Base-by-base conservation (phyloP, 2,329 filamentous ascomycete species). In the Leptoxyphium fumago region DNA sequence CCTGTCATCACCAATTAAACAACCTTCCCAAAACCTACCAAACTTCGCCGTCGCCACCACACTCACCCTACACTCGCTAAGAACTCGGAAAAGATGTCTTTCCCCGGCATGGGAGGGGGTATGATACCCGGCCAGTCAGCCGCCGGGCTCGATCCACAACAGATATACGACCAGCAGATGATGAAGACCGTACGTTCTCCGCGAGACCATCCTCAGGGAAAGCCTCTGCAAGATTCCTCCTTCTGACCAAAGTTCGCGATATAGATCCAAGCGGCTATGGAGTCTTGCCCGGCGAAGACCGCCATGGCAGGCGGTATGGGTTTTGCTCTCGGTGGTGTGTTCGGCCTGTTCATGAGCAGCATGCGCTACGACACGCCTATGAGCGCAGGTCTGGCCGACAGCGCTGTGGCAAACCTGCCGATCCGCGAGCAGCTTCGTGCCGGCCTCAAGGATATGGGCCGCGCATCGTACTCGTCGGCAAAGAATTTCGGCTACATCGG, bases 281-380 rank as follows among this genome's bases (percentile, higher is more conserved):
- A 96, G 65, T 93, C 85, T 29, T 98, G 91, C 61, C 78, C 82
- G 18, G 80, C 80, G 46, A 98, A 98, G 65, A 84, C 86, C 14
- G 80, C 78, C 54, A 82, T 98, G 66, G 84, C 88, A 0, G 91
- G 89, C 45, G 84, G 82, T 18, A 93, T 93, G 77, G 91, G 91
- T 13, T 95, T 95, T 57, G 91, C 81, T 32, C 80, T 98, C 52
- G 91, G 91, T 50, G 91, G 87, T 57, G 71, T 93, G 38, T 98
- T 98, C 55, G 91, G 91, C 54, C 75, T 96, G 57, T 98, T 98
- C 71, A 98, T 96, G 89, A 86, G 88, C 47, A 91, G 84, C 21
- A 98, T 98, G 91, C 82, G 86, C 65, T 98, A 98, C 75, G 91
- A 98, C 62, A 95, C 88, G 0, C 84, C 89, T 46, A 81, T 87